These are phyloP conservation scores for Kwoniella newhampshirensis DNA, from an alignment of 768 basidiomycete genomes.

Conservation along the genomic window DNA sequence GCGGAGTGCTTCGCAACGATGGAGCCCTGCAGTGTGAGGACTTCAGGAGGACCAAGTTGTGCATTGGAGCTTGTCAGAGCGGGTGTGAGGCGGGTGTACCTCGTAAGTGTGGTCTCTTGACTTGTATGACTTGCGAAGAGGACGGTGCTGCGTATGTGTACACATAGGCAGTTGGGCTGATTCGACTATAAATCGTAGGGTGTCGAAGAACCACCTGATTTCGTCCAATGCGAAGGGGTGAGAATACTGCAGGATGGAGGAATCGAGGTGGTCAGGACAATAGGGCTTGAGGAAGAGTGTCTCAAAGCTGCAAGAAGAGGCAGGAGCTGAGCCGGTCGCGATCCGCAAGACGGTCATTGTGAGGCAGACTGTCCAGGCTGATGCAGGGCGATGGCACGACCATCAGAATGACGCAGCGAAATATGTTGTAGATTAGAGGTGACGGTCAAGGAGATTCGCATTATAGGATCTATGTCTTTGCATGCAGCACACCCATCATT, in stretches of 20 bases:
- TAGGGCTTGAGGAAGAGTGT: constrained; percentile 74
- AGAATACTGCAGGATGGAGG: constrained; percentile 56
- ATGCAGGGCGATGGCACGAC: too few relatives aligned
- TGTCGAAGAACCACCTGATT: constrained; percentile 86
- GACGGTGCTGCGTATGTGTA: too few relatives aligned
- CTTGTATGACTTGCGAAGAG: too few relatives aligned
- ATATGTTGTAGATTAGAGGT: too few relatives aligned
- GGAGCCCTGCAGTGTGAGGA: constrained; percentile 89
- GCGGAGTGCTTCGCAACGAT: constrained; percentile 89
- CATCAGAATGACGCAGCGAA: too few relatives aligned
- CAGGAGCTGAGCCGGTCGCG: constrained; percentile 16
- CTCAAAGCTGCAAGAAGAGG: constrained; percentile 71
- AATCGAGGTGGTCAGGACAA: constrained; percentile 44
- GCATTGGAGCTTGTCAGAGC: constrained; percentile 76
- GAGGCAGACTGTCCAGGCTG: too few relatives aligned
- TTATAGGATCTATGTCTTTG: too few relatives aligned
- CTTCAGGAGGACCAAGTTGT: constrained; percentile 82
- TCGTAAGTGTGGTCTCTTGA: constrained; percentile 54
- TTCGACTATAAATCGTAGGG: constrained; percentile 55
- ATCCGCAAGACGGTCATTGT: too few relatives aligned
- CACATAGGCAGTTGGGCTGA: too few relatives aligned
- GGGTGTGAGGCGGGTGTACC: constrained; percentile 69
- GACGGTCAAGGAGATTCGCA: too few relatives aligned
- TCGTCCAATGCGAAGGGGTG: constrained; percentile 89
- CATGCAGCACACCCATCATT: too few relatives aligned